Base-by-base conservation (phyloP, 2,329 filamentous ascomycete genomes). In the Sporothrix inflata region DNA sequence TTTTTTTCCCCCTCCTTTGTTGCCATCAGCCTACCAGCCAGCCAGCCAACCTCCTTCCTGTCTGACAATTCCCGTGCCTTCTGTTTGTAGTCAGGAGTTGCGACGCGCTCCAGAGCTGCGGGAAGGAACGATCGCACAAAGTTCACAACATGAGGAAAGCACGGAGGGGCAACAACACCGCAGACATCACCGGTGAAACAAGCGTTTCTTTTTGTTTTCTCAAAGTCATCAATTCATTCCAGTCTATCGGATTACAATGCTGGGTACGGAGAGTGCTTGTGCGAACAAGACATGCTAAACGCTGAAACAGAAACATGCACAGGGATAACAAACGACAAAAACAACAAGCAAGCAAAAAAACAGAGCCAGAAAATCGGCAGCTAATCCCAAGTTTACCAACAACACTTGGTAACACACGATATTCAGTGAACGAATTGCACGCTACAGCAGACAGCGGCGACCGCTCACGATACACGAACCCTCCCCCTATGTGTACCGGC, bases 401-500 rank as follows among this genome's bases (percentile, higher is more conserved):
- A 42, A 14, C 34, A 63, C 24, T 34, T 34, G 30, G 51, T 49
- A 34, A 19, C 2, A 12, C n/a, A 16, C 24, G 6, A 24, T 24
- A 5, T 4, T 14, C n/a, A 12, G 7, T 24, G 19, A n/a, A 27
- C 27, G 27, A 60, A 27, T 4, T 16, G 12, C 42, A 47, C 16
- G 14, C 12, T 5, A 16, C 42, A 47, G 12, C 42, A 19, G 14
- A 6, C 19, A 47, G 42, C 42, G 30, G 11, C 49, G 12, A 53
- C 21, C 49, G 7, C 49, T n/a, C 27, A 57, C 27, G 8, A 27
- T n/a, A 45, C 12, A 16, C 21, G 7, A 40, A 51, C 65, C 30
- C 30, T 6, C 6, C 6, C 30, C 49, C 47, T 42, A 49, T 5
- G 34, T 65, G 55, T 84, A 85, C 51, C 78, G 79, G 72, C 82